Evolutionary conservation across 2,329 filamentous ascomycete genomes (phyloP).

Genomic region (Phyllosticta paracitricarpa): DNA sequence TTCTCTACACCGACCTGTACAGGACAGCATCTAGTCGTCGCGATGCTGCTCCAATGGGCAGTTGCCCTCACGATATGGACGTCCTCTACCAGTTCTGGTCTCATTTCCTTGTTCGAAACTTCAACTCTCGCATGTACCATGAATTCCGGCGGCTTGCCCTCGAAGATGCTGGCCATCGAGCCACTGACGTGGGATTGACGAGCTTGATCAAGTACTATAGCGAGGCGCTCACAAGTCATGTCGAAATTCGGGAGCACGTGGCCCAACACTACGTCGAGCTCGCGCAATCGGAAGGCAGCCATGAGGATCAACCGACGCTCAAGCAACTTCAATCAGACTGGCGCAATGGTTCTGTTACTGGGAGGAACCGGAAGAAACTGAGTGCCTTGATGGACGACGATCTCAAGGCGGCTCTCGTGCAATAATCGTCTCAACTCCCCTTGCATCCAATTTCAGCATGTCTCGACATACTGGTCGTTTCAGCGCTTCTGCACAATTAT

Average conservation of each 20-base stretch:
- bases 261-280: constrained; percentile 47
- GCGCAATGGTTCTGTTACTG: constrained; percentile 44
- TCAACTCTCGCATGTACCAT: constrained; percentile 65
- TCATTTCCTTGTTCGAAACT: constrained; percentile 61
- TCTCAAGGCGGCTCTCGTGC: constrained; percentile 44
- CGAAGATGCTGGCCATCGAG: constrained; percentile 48
- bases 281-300: constrained; percentile 38
- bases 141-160: constrained; percentile 61
- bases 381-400: constrained; percentile 41
- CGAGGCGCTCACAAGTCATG: constrained; percentile 43
- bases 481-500: constrained; percentile 8
- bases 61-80: constrained; percentile 49
- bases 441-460: background rate
- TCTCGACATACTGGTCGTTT: constrained; percentile 6
- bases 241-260: constrained; percentile 42
- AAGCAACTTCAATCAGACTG: constrained; percentile 43
- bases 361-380: constrained; percentile 49
- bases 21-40: constrained; percentile 42
- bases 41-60: constrained; percentile 32
- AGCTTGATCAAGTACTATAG: constrained; percentile 58
- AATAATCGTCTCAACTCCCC: constrained; percentile 11
- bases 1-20: constrained; percentile 40
- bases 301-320: constrained; percentile 37
- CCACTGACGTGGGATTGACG: constrained; percentile 47
- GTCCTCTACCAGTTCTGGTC: constrained; percentile 67